Conservation (phyloP, 768 basidiomycete species). For the Mycena haematopus region DNA sequence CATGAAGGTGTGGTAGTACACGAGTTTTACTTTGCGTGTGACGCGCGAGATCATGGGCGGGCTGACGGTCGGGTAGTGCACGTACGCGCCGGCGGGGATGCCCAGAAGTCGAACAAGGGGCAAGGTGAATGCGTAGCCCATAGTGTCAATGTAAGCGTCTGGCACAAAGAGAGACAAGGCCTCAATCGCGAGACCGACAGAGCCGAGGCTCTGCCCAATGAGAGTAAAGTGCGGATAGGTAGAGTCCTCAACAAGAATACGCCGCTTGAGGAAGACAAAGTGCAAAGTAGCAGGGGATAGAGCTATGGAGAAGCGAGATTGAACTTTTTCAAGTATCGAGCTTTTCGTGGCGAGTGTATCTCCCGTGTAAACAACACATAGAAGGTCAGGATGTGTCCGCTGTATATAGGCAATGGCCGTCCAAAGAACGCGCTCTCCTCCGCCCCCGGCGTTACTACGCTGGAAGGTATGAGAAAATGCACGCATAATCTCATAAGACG, state of each 20-base stretch:
- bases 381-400: constrained; percentile 62
- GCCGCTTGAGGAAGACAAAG: constrained; percentile 80
- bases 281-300: constrained; percentile 70
- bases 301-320: constrained; percentile 67
- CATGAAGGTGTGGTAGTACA: constrained; percentile 92
- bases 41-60: constrained; percentile 92
- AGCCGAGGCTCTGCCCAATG: constrained; percentile 89
- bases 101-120: constrained; percentile 72
- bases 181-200: constrained; percentile 83
- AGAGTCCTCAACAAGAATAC: constrained; percentile 77
- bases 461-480: constrained; percentile 46
- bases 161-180: constrained; percentile 82
- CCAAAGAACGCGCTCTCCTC: constrained; percentile 96
- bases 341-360: constrained; percentile 83
- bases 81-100: constrained; percentile 86
- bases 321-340: constrained; percentile 80
- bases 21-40: constrained; percentile 51
- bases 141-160: constrained; percentile 94
- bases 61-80: constrained; percentile 97
- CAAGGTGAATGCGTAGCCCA: constrained; percentile 97
- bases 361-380: constrained; percentile 89
- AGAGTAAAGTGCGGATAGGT: constrained; percentile 93
- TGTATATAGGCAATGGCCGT: constrained; percentile 84
- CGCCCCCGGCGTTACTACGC: constrained; percentile 90
- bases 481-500: constrained; percentile 33